A percentile compares a stretch with the other conserved stretches of the same genome.
phyloP scores from a whole-genome alignment of 441 rosid species.

The Flueggea neowawraea region DNA sequence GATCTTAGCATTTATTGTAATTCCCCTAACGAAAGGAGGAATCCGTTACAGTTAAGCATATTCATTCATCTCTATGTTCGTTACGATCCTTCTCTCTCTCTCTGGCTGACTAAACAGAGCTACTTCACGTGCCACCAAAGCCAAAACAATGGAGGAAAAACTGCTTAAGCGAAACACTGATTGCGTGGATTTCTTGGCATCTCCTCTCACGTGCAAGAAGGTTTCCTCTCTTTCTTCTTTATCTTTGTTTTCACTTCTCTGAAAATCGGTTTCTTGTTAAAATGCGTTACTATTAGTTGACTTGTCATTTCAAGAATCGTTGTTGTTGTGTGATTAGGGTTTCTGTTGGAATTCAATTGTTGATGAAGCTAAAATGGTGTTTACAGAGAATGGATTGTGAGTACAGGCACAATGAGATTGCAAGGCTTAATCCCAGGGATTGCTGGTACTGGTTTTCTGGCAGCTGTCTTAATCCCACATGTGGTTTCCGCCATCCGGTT shows the following conservation, averaged over 20 bases:
- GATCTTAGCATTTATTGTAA: too few species aligned
- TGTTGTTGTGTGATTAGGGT: too few species aligned
- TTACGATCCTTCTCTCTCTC: too few species aligned
- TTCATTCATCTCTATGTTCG: too few species aligned
- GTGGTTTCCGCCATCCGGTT: conserved; percentile 62
- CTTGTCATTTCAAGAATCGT: too few species aligned
- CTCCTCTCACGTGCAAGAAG: conserved; percentile 74
- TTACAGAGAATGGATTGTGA: conserved; percentile 45
- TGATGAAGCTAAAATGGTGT: background rate
- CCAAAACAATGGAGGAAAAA: conserved; percentile 19
- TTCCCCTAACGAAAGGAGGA: too few species aligned
- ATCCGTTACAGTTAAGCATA: too few species aligned
- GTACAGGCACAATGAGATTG: conserved; percentile 50
- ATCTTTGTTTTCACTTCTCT: background rate
- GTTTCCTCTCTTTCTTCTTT: conserved; percentile 13
- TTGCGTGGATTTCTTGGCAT: conserved; percentile 64
- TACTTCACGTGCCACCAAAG: background rate
- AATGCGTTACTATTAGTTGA: too few species aligned
- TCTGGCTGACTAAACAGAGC: too few species aligned
- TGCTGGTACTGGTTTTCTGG: conserved; percentile 63
- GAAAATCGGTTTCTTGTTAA: background rate
- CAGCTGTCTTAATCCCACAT: conserved; percentile 47
- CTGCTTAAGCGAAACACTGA: conserved; percentile 47
- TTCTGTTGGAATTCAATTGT: too few species aligned
- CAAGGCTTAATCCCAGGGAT: conserved; percentile 57